Percentiles rank a stretch among this genome's conserved stretches.
These are phyloP conservation scores for Kodamaea leandrae DNA, from an alignment of 805 yeast genomes.

Conservation along the genomic window DNA sequence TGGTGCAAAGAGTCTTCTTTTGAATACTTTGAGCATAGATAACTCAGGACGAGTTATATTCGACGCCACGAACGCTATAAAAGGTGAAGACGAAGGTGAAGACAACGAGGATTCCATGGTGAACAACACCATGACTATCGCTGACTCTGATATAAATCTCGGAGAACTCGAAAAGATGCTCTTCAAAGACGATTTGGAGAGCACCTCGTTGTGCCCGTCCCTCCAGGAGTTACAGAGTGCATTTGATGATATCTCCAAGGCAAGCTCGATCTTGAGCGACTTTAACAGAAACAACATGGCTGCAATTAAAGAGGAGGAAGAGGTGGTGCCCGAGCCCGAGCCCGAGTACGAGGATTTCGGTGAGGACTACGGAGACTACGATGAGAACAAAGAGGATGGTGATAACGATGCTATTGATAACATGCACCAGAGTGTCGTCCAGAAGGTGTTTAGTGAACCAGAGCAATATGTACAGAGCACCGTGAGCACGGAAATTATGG, in stretches of 20 bases:
- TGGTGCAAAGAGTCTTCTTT: conserved; percentile 67
- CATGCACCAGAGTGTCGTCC: conserved; percentile 16
- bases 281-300: conserved; percentile 38
- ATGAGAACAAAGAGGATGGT: conserved; percentile 13
- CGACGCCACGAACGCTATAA: conserved; percentile 50
- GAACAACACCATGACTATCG: conserved; percentile 15
- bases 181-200: conserved; percentile 22
- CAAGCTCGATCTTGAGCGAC: conserved; percentile 42
- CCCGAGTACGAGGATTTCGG: conserved; percentile 13
- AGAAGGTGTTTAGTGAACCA: conserved; percentile 13
- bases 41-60: conserved; percentile 56
- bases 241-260: conserved; percentile 52
- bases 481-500: conserved; percentile 35
- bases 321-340: conserved; percentile 17
- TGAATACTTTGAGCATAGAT: conserved; percentile 61
- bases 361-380: conserved; percentile 17
- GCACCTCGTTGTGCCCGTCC: conserved; percentile 64
- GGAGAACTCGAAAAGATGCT: conserved; percentile 20
- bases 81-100: conserved; percentile 3
- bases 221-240: conserved; percentile 58
- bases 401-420: conserved; percentile 11
- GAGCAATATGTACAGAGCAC: conserved; percentile 17
- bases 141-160: conserved; percentile 16
- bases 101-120: conserved; percentile 13
- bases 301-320: conserved; percentile 23